phyloP scores from a whole-genome alignment of 164 flowering plant species.

The Sedum album region DNA sequence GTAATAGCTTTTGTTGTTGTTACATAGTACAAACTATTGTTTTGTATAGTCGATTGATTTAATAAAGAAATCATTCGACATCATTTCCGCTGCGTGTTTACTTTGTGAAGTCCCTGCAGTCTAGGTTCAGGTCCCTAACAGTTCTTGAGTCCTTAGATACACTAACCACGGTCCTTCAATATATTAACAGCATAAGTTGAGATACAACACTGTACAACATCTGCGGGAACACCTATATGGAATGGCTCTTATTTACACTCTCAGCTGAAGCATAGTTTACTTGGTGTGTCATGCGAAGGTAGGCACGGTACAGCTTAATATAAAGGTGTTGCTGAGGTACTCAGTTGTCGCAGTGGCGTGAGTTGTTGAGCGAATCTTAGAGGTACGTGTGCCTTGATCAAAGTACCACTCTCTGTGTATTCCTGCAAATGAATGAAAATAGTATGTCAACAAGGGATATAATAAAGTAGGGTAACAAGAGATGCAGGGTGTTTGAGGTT shows the following conservation, averaged over 20 bases:
- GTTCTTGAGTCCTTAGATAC: too few species aligned
- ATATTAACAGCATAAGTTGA: neutral
- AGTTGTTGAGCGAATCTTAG: slow-evolving; percentile 76
- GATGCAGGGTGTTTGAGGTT: neutral
- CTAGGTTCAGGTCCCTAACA: too few species aligned
- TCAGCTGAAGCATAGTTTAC: neutral
- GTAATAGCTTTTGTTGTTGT: too few species aligned
- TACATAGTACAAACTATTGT: too few species aligned
- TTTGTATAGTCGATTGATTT: too few species aligned
- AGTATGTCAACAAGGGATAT: neutral
- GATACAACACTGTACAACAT: neutral
- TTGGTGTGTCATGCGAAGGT: neutral
- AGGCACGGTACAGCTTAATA: neutral
- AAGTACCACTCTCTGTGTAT: slow-evolving; percentile 70
- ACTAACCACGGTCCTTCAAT: too few species aligned
- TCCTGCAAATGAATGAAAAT: slow-evolving; percentile 35
- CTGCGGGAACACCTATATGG: too few species aligned
- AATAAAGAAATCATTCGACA: too few species aligned
- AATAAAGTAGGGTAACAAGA: neutral
- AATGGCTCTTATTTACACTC: neutral
- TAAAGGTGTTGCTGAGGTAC: neutral
- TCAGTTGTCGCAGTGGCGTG: slow-evolving; percentile 78
- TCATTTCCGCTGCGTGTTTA: too few species aligned
- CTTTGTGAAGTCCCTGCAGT: too few species aligned
- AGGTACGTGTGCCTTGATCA: slow-evolving; percentile 76